Base-by-base conservation (phyloP, 257 asterid genomes). In the Osmanthus fragrans region DNA sequence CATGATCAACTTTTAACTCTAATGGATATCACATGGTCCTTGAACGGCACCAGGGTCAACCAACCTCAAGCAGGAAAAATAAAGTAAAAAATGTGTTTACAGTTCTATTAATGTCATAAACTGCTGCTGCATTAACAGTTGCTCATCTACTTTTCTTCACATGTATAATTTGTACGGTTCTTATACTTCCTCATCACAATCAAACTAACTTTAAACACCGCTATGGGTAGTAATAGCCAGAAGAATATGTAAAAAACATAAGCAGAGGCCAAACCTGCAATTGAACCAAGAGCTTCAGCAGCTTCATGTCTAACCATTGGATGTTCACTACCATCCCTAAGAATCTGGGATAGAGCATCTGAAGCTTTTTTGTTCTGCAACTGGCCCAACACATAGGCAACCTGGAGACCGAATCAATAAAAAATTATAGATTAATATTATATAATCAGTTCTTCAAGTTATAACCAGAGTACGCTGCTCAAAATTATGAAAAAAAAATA, bases 271-370 rank as follows among this genome's bases (percentile, higher is more conserved):
- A 54, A 77, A 92, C 96, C 97, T 86, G 98, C 97, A 76, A 94
- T 90, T 39, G 98, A 94, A 74, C 98, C 98, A 85, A 94, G 98
- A 64, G 98, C 98, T 87, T 94, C 98, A 37, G 98, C 99, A 76
- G 98, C 99, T 88, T 95, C 99, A 80, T 95, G 98, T 83, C 99
- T 84, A 78, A 95, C 99, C 99, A 95, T 95, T 30, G 99, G 98
- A 84, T 95, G 98, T 76, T 95, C 98, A 67, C 81, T 76, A 68
- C 77, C 82, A 80, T 91, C 94, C 81, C 79, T 87, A 64, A 95
- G 96, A 73, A 90, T 88, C 82, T 73, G 76, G 71, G 89, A 90
- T 37, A 93, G 89, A 63, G 97, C 99, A 80, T 91, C 96, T 18
- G 96, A 88, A 74, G 99, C 94, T 77, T 84, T 90, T 84, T 89